phyloP scores from a whole-genome alignment of 164 flowering plant species.

The Vitis amurensis region DNA sequence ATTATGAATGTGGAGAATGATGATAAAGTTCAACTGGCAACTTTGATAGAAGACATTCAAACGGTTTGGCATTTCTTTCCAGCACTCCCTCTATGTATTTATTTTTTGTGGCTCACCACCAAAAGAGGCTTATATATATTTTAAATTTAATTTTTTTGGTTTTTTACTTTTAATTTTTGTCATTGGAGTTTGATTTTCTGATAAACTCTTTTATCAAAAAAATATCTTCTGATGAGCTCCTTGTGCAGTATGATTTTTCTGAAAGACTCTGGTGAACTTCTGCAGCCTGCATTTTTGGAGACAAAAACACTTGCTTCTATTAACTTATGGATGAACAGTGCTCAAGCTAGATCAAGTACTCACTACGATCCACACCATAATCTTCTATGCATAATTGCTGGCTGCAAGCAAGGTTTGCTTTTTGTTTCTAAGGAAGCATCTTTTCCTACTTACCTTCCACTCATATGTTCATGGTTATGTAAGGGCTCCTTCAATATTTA shows the following conservation, averaged over 20 bases:
- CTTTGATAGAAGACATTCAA: slow-evolving; percentile 61
- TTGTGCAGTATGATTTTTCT: neutral
- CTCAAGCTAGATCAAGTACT: slow-evolving; percentile 73
- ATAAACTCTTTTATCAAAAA: neutral
- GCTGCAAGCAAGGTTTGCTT: slow-evolving; percentile 74
- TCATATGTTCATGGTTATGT: neutral
- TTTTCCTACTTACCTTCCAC: neutral
- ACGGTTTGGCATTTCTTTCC: slow-evolving; percentile 36
- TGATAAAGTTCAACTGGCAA: slow-evolving; percentile 59
- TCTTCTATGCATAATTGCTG: slow-evolving; percentile 77
- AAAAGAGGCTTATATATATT: neutral
- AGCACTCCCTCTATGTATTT: neutral
- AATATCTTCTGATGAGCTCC: no score
- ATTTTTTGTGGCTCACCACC: neutral
- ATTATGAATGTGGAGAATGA: slow-evolving; percentile 58
- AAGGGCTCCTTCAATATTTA: no score
- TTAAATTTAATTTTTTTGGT: neutral
- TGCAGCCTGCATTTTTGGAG: slow-evolving; percentile 74
- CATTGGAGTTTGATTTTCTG: neutral
- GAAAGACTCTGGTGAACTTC: slow-evolving; percentile 6
- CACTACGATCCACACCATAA: slow-evolving; percentile 99
- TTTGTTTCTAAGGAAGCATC: neutral
- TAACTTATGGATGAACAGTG: slow-evolving; percentile 94
- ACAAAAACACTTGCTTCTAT: slow-evolving; percentile 56
- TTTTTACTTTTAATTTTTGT: neutral